Conservation (phyloP, 2,329 filamentous ascomycete species). For the Penicillium aurantiogriseum region DNA sequence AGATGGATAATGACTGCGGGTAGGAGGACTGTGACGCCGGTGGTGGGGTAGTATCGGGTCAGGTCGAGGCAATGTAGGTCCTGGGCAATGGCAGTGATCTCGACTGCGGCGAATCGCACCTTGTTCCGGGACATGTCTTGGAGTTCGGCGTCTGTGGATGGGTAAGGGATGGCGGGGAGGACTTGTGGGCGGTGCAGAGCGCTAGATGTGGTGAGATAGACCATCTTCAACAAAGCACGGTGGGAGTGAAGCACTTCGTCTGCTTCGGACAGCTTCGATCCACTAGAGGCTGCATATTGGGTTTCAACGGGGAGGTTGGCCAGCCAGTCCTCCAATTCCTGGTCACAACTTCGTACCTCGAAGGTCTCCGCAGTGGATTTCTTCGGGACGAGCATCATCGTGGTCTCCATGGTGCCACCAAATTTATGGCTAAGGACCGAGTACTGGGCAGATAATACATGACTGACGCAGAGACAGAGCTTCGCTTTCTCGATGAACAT, state of each 20-base stretch:
- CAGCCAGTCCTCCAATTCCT: constrained; percentile 75
- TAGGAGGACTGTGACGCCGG: constrained; percentile 84
- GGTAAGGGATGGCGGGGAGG: constrained; percentile 66
- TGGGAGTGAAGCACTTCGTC: constrained; percentile 63
- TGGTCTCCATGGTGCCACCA: constrained; percentile 67
- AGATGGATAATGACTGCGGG: constrained; percentile 93
- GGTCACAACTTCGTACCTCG: constrained; percentile 75
- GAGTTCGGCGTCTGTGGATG: constrained; percentile 61
- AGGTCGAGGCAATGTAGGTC: constrained; percentile 71
- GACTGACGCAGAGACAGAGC: constrained; percentile 83
- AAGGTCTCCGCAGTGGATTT: constrained; percentile 79
- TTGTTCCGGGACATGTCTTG: constrained; percentile 80
- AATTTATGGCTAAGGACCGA: constrained; percentile 84
- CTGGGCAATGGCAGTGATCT: constrained; percentile 80
- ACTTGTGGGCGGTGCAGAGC: constrained; percentile 90
- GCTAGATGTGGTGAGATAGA: constrained; percentile 87
- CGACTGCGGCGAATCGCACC: constrained; percentile 77
- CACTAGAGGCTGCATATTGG: constrained; percentile 65
- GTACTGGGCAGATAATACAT: constrained; percentile 87
- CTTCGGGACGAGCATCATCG: constrained; percentile 89
- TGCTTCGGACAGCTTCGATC: constrained; percentile 51
- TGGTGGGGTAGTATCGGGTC: constrained; percentile 79
- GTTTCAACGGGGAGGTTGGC: constrained; percentile 69
- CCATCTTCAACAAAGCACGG: constrained; percentile 84
- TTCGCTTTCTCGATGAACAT: constrained; percentile 93